Percentiles rank a stretch among this genome's conserved stretches.
Conservation (phyloP, 176 grass and related monocot genomes). For the Areca catechu region DNA sequence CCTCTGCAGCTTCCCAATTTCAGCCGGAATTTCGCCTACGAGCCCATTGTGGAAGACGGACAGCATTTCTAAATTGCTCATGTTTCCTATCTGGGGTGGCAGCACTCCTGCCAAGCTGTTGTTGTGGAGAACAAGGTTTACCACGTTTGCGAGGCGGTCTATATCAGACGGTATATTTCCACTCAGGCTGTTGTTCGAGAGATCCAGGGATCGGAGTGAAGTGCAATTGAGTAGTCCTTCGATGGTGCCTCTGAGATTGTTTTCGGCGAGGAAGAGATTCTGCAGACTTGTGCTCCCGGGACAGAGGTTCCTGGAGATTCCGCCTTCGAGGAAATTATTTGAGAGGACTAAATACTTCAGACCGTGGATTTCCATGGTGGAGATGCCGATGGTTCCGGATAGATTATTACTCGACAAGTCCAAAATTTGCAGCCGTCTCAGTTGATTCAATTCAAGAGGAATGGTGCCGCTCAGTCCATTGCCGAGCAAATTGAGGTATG, state of each 20-base stretch:
- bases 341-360: conserved; percentile 67
- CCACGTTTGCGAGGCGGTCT: conserved; percentile 43
- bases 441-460: conserved; percentile 48
- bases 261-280: conserved; percentile 53
- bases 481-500: conserved; percentile 73
- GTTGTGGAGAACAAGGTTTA: conserved; percentile 81
- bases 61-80: conserved; percentile 66
- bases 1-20: conserved; percentile 56
- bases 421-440: conserved; percentile 50
- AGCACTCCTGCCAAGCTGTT: conserved; percentile 61
- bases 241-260: conserved; percentile 46
- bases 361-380: conserved; percentile 37
- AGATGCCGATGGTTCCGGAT: conserved; percentile 48
- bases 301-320: conserved; percentile 42
- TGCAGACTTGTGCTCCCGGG: conserved; percentile 36
- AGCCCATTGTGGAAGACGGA: conserved; percentile 85
- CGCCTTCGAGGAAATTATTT: conserved; percentile 49
- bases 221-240: conserved; percentile 33
- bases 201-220: conserved; percentile 47
- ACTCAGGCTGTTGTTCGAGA: conserved; percentile 68
- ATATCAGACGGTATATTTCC: conserved; percentile 36
- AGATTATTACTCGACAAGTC: conserved; percentile 76
- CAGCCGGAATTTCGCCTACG: conserved; percentile 42
- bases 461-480: conserved; percentile 55
- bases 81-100: conserved; percentile 46